phyloP scores from a whole-genome alignment of 371 early-diverging fungal species.

The Mucor mucedo region DNA sequence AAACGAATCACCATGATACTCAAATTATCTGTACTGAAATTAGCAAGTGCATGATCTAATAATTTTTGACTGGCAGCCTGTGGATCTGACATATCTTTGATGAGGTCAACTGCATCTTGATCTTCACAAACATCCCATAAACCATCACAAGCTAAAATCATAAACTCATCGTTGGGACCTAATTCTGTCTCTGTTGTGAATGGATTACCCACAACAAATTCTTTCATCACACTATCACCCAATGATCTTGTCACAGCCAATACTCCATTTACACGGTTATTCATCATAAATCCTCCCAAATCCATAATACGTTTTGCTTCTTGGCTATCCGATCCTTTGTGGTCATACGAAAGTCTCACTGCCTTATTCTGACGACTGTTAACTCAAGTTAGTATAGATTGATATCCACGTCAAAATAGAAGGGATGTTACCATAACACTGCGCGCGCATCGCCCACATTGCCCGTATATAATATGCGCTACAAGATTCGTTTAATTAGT shows the following conservation, averaged over 20 bases:
- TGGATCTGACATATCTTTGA: conserved; percentile 77
- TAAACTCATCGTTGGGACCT: conserved; percentile 70
- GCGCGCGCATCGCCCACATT: conserved; percentile 97
- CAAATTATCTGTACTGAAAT: conserved; percentile 94
- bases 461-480: conserved; percentile 90
- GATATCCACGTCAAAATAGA: neutral
- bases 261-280: conserved; percentile 98
- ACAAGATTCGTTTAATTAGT: neutral
- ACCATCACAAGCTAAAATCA: conserved; percentile 98
- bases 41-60: conserved; percentile 87
- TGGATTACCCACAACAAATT: conserved; percentile 92
- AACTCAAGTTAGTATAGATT: neutral
- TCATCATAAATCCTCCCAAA: conserved; percentile 95
- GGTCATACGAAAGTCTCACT: conserved; percentile 93
- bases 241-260: conserved; percentile 96
- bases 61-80: conserved; percentile 82
- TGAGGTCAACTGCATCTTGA: conserved; percentile 92
- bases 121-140: conserved; percentile 99
- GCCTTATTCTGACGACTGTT: conserved; percentile 83
- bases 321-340: conserved; percentile 91
- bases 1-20: conserved; percentile 78
- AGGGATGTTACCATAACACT: conserved; percentile 71
- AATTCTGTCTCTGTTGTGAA: conserved; percentile 92
- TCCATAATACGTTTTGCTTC: conserved; percentile 91
- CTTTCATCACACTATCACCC: conserved; percentile 97